phyloP scores from a whole-genome alignment of 352 stramenopile genomes.

The Phytopythium boreale region DNA sequence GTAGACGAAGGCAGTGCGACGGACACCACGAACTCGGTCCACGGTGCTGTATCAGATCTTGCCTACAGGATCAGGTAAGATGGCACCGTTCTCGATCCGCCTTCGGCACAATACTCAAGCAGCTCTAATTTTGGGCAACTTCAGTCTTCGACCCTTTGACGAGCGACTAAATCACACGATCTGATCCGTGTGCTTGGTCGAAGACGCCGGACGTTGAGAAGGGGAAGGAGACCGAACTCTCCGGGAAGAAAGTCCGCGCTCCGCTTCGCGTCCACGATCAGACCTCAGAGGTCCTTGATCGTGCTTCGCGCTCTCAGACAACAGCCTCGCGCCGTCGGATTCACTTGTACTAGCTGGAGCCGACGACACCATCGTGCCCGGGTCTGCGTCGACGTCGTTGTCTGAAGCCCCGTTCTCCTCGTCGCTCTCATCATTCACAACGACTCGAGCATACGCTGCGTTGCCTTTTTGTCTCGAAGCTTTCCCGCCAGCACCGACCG shows the following conservation, averaged over 20 bases:
- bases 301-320: neutral
- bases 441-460: neutral
- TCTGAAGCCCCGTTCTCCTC: neutral
- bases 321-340: neutral
- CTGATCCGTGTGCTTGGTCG: neutral
- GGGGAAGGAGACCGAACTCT: neutral
- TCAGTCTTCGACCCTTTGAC: neutral
- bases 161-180: neutral
- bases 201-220: neutral
- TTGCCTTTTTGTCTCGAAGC: neutral
- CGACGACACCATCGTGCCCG: neutral
- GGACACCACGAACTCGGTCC: neutral
- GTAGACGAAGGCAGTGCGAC: neutral
- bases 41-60: neutral
- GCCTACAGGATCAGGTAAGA: no score
- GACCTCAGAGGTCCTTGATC: neutral
- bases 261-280: neutral
- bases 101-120: no score
- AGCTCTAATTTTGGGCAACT: neutral
- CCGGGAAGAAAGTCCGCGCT: neutral
- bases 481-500: neutral
- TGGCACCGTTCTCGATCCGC: no score
- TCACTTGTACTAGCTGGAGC: neutral
- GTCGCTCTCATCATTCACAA: conserved; percentile 7
- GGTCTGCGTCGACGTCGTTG: neutral